A percentile compares a stretch with the other conserved stretches of the same genome.
These are phyloP conservation scores for Tolypocladium capitatum DNA, from an alignment of 2,329 filamentous ascomycete species.

Conservation along the genomic window DNA sequence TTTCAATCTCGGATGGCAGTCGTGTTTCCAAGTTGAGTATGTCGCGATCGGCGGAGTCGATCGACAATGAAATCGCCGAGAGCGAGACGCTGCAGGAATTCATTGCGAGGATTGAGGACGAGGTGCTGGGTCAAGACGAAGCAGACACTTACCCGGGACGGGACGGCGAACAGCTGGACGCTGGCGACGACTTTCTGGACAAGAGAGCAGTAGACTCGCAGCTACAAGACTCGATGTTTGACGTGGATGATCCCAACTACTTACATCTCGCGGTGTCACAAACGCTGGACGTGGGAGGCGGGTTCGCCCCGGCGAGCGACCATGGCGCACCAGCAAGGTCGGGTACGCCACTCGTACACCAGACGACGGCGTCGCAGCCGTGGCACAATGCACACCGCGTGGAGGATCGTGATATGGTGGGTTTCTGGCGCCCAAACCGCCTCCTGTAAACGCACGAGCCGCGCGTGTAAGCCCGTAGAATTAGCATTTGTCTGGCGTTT, in stretches of 20 bases:
- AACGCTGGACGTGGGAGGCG: not conserved
- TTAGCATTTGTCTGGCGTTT: not conserved
- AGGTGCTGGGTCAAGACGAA: conserved; percentile 4
- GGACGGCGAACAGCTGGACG: no score
- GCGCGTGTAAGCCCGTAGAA: not conserved
- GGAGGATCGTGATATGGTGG: conserved; percentile 15
- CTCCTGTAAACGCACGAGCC: conserved; percentile 10
- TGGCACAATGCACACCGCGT: not conserved
- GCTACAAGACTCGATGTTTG: not conserved
- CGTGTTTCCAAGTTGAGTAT: no score
- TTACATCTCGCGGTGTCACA: not conserved
- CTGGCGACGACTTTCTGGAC: not conserved
- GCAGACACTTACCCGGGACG: not conserved
- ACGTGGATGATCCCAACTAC: not conserved
- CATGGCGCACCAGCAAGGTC: not conserved
- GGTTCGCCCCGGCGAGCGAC: not conserved
- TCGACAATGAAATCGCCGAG: conserved; percentile 4
- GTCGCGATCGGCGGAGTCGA: not conserved
- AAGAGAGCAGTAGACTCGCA: not conserved
- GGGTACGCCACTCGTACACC: not conserved
- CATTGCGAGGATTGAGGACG: conserved; percentile 14
- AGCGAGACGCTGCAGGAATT: conserved; percentile 12
- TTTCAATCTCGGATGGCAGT: no score
- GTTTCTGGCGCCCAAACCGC: conserved; percentile 29
- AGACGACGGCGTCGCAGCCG: not conserved